Conservation (phyloP, 2,329 filamentous ascomycete genomes). For the Sporothrix mexicana region DNA sequence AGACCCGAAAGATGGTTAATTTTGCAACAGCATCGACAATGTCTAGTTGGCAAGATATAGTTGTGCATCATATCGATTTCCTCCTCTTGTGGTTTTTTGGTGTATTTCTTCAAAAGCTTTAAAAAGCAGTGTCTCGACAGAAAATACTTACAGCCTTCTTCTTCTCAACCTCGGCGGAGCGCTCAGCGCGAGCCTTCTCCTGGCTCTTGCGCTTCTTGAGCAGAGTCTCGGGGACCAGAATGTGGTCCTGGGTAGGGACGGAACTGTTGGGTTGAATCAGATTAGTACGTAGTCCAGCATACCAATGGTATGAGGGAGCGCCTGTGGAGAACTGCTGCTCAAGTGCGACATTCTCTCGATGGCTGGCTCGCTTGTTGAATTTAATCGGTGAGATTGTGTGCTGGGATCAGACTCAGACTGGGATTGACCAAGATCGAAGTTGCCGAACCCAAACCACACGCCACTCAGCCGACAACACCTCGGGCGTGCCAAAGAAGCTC, state of each 20-base stretch:
- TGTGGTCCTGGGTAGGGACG: slow-evolving; percentile 92
- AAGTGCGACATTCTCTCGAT: slow-evolving; percentile 89
- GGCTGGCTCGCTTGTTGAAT: slow-evolving; percentile 79
- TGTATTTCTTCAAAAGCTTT: not conserved
- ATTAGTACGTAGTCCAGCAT: slow-evolving; percentile 80
- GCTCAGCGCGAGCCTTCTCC: slow-evolving; percentile 97
- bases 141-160: slow-evolving; percentile 77
- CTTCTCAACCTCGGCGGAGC: slow-evolving; percentile 78
- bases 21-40: slow-evolving; percentile 94
- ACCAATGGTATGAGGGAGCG: slow-evolving; percentile 65
- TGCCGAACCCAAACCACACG: slow-evolving; percentile 27
- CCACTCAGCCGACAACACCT: slow-evolving; percentile 79
- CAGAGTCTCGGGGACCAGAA: slow-evolving; percentile 98
- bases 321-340: slow-evolving; percentile 93
- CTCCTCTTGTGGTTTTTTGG: slow-evolving; percentile 44
- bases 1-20: slow-evolving; percentile 99
- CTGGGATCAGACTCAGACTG: slow-evolving; percentile 34
- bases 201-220: slow-evolving; percentile 99
- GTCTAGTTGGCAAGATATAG: slow-evolving; percentile 87
- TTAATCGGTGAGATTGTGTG: slow-evolving; percentile 74
- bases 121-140: too few relatives aligned
- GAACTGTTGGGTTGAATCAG: slow-evolving; percentile 72
- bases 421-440: not conserved
- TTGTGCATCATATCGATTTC: slow-evolving; percentile 79
- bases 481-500: slow-evolving; percentile 46